These are phyloP conservation scores for Phytophthora palmivora DNA, from an alignment of 352 stramenopile genomes.

Conservation along the genomic window DNA sequence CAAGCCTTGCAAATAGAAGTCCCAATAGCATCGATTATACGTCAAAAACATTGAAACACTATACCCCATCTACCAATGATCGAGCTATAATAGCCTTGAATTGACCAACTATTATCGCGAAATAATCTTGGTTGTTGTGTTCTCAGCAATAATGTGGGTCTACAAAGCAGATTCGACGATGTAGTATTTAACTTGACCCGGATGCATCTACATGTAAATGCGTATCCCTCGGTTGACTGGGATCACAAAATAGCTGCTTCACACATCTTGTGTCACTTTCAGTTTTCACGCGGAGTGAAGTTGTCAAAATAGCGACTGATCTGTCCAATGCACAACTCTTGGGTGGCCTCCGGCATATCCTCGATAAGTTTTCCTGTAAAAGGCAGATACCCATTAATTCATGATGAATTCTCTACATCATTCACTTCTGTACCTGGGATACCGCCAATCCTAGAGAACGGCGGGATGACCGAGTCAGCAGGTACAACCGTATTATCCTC, in stretches of 20 bases:
- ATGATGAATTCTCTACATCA: neutral
- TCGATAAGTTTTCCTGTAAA: slow-evolving; percentile 65
- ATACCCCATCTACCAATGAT: too few relatives aligned
- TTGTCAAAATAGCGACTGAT: slow-evolving; percentile 89
- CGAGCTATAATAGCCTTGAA: too few relatives aligned
- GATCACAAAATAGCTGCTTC: neutral
- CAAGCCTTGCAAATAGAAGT: too few relatives aligned
- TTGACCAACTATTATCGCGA: too few relatives aligned
- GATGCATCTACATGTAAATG: neutral
- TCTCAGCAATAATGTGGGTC: too few relatives aligned
- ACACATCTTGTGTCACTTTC: neutral
- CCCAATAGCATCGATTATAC: too few relatives aligned
- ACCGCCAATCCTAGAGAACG: slow-evolving; percentile 76
- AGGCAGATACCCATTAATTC: neutral
- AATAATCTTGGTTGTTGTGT: too few relatives aligned
- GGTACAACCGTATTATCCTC: slow-evolving; percentile 84
- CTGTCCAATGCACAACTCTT: slow-evolving; percentile 70
- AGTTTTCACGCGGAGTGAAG: slow-evolving; percentile 62
- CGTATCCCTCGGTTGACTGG: neutral
- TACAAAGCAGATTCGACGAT: too few relatives aligned
- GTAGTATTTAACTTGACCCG: too few relatives aligned
- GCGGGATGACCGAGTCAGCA: slow-evolving; percentile 77
- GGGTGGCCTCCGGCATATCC: slow-evolving; percentile 86
- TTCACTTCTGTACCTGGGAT: slow-evolving; percentile 58
- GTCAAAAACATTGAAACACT: too few relatives aligned